Conservation (phyloP, 2,329 filamentous ascomycete species). For the Phialophora chinensis region DNA sequence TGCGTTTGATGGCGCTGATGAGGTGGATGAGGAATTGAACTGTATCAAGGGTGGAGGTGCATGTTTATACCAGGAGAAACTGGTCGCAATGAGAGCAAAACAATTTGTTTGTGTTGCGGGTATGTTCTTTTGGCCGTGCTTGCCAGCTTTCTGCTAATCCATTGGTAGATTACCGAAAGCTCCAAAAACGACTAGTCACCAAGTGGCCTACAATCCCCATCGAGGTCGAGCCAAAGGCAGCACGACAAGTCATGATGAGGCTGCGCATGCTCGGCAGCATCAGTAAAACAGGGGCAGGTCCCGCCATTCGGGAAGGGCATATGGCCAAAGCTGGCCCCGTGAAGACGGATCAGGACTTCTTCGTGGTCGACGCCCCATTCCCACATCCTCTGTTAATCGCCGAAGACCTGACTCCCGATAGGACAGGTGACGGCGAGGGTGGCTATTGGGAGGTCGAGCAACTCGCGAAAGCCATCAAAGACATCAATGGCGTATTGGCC, state of each 20-base stretch:
- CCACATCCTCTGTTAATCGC: constrained; percentile 67
- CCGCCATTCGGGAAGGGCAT: constrained; percentile 69
- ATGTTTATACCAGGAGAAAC: constrained; percentile 97
- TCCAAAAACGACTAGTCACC: constrained; percentile 73
- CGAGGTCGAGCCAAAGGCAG: constrained; percentile 86
- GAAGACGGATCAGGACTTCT: constrained; percentile 83
- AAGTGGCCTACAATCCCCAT: constrained; percentile 88
- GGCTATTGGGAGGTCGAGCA: constrained; percentile 81
- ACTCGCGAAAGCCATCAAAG: constrained; percentile 76
- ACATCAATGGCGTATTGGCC: constrained; percentile 85
- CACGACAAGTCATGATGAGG: constrained; percentile 74
- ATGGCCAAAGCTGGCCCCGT: constrained; percentile 82
- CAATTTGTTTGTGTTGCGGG: constrained; percentile 88
- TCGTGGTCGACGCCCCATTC: constrained; percentile 93
- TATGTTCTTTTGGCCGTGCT: constrained; percentile 49
- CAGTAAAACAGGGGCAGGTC: constrained; percentile 58
- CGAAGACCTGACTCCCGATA: constrained; percentile 58
- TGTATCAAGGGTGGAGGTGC: constrained; percentile 97
- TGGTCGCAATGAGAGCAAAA: constrained; percentile 82
- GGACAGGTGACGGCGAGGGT: constrained; percentile 62
- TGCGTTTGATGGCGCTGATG: constrained; percentile 94
- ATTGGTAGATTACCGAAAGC: constrained; percentile 82
- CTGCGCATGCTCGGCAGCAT: constrained; percentile 75
- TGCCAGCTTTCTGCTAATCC: constrained; percentile 16
- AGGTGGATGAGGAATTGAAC: constrained; percentile 93